A percentile compares a stretch with the other conserved stretches of the same genome.
phyloP scores from a whole-genome alignment of 1,139 yeast genomes.

The Pichia sp. region DNA sequence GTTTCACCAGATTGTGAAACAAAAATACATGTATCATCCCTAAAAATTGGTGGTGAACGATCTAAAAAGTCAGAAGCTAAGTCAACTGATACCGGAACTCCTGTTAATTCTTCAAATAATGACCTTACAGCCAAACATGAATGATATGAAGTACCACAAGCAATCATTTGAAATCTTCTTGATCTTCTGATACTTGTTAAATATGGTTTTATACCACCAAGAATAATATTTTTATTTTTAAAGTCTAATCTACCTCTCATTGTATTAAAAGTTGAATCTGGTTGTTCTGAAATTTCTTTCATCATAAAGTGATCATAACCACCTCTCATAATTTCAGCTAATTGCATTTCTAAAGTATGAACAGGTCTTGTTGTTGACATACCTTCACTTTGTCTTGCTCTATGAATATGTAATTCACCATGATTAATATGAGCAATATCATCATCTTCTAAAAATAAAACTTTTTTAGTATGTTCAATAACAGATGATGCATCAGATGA shows the following conservation, averaged over 20 bases:
- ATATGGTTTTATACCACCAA: slow-evolving; percentile 88
- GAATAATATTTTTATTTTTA: slow-evolving; percentile 64
- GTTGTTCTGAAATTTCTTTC: slow-evolving; percentile 98
- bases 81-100: slow-evolving; percentile 93
- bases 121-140: slow-evolving; percentile 97
- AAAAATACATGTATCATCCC: slow-evolving; percentile 96
- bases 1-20: slow-evolving; percentile 99
- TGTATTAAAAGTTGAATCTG: slow-evolving; percentile 95
- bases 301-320: slow-evolving; percentile 96
- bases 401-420: slow-evolving; percentile 97
- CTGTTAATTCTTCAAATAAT: slow-evolving; percentile 92
- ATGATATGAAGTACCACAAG: slow-evolving; percentile 98
- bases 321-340: slow-evolving; percentile 98
- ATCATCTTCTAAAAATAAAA: slow-evolving; percentile 92
- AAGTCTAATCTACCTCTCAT: slow-evolving; percentile 99
- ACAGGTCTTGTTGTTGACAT: slow-evolving; percentile 91
- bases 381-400: slow-evolving; percentile 88
- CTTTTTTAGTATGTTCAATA: slow-evolving; percentile 94
- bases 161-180: slow-evolving; percentile 95
- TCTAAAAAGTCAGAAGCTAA: slow-evolving; percentile 97
- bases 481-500: slow-evolving; percentile 99
- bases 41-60: slow-evolving; percentile 90
- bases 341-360: slow-evolving; percentile 94
- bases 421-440: slow-evolving; percentile 98
- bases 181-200: slow-evolving; percentile 89